phyloP scores from a whole-genome alignment of 2,329 filamentous ascomycete genomes.

The Penicillium sp. region DNA sequence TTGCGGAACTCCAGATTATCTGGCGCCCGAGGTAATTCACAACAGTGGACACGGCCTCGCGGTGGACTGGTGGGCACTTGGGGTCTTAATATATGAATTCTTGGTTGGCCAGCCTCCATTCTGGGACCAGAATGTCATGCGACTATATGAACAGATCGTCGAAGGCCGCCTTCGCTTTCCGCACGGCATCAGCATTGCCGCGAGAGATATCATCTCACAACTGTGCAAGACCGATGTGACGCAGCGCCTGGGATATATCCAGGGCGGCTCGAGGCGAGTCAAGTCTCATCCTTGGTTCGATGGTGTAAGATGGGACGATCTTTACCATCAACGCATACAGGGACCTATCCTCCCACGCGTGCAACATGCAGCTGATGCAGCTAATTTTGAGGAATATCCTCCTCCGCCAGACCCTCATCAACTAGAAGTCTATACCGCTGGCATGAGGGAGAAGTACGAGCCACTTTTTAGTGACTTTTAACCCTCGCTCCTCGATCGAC shows the following conservation, averaged over 20 bases:
- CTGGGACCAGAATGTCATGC: constrained; percentile 67
- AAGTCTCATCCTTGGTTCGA: constrained; percentile 61
- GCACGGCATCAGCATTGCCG: constrained; percentile 54
- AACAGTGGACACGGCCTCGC: constrained; percentile 63
- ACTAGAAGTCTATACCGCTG: constrained; percentile 55
- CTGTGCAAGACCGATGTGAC: constrained; percentile 62
- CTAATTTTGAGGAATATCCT: constrained; percentile 65
- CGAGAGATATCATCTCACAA: constrained; percentile 58
- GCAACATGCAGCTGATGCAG: constrained; percentile 56
- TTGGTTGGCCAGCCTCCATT: constrained; percentile 64
- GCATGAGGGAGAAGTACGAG: constrained; percentile 59
- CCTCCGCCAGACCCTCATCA: constrained; percentile 49
- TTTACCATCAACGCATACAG: constrained; percentile 57
- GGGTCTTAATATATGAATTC: constrained; percentile 65
- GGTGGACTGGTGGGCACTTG: constrained; percentile 67
- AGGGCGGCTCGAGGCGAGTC: constrained; percentile 56
- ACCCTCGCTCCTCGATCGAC: constrained; percentile 13
- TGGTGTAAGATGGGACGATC: constrained; percentile 58
- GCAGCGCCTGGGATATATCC: constrained; percentile 60
- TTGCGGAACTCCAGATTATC: constrained; percentile 64
- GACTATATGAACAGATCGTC: constrained; percentile 66
- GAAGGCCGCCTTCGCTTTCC: constrained; percentile 61
- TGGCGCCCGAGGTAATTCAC: constrained; percentile 64
- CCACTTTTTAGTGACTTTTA: constrained; percentile 59
- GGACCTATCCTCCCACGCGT: constrained; percentile 62